Base-by-base conservation (phyloP, 1,139 yeast genomes). In the Spathaspora sp. region DNA sequence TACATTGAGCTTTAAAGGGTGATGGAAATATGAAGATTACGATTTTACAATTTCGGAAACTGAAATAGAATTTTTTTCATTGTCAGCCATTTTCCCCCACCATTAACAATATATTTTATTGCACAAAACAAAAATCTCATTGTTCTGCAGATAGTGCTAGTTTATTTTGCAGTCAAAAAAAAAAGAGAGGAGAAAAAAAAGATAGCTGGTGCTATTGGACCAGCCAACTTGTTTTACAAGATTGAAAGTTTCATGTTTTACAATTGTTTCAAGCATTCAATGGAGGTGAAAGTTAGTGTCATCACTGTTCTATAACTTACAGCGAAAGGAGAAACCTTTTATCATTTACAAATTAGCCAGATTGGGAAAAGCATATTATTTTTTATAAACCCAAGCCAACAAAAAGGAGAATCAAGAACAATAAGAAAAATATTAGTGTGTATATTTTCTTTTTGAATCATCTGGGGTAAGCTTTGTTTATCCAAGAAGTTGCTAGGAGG, bases 381-480 rank as follows among this genome's bases (percentile, higher is more conserved):
- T 31, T 31, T 31, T 31, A 4, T n/a, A 27, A 11, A 13, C n/a
- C 17, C 17, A 15, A 31, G 36, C 36, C 36, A 31, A 31, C 16
- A 31, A 31, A 31, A 13, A 13, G 36, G 17, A 15, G 36, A n/a
- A 7, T 2, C 13, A 31, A 31, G 9, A 31, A 31, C 13, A 31
- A 15, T 13, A 2, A 31, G 36, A 31, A 31, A n/a, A 31, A 31
- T 31, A 31, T 31, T 31, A 6, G 11, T 10, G 13, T 27, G 11
- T 31, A n/a, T n/a, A n/a, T 4, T 31, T 15, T 31, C 11, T 31
- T 31, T 6, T 29, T 31, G 18, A 31, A 31, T 31, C 16, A 31
- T 31, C 36, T 31, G 36, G 36, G 36, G 36, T 31, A 13, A n/a
- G 9, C 36, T 31, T 31, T 31, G 36, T 31, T 31, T 31, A 13